These are phyloP conservation scores for Medicago arabica DNA, from an alignment of 306 rosid species.

Conservation along the genomic window DNA sequence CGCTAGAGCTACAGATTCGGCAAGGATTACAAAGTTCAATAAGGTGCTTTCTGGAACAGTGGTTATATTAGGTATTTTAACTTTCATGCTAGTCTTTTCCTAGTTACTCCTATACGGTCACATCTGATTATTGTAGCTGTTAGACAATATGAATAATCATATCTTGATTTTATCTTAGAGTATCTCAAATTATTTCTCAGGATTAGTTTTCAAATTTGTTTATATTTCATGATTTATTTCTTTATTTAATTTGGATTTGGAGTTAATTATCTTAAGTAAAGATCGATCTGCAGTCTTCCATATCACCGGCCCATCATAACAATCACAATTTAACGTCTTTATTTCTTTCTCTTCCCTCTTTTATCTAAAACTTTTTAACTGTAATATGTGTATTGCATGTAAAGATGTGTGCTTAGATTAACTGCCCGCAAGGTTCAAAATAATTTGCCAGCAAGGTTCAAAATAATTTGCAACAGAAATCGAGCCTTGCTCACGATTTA, in stretches of 20 bases:
- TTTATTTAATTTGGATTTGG: neutral
- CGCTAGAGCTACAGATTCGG: constrained; percentile 89
- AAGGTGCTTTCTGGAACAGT: constrained; percentile 86
- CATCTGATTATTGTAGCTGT: constrained; percentile 2
- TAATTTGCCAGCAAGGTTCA: constrained; percentile 25
- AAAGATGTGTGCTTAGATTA: constrained; percentile 27
- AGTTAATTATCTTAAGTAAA: neutral
- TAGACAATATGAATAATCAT: neutral
- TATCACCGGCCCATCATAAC: neutral
- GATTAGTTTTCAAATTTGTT: neutral
- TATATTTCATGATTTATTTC: neutral
- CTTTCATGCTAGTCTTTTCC: constrained; percentile 5
- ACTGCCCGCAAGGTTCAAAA: constrained; percentile 14
- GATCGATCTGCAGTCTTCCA: neutral
- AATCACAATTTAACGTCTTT: neutral
- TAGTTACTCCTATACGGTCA: constrained; percentile 20
- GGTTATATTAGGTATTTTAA: constrained; percentile 67
- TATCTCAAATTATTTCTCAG: neutral
- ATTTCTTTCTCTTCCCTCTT: neutral
- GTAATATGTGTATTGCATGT: constrained; percentile 1
- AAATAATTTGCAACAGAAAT: constrained; percentile 10
- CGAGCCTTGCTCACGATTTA: constrained; percentile 8
- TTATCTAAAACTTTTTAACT: constrained; percentile 4
- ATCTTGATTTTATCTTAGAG: constrained; percentile 16
- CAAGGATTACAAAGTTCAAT: constrained; percentile 81